Percentiles rank a stretch among this genome's conserved stretches.
Evolutionary conservation across 1,139 yeast species (phyloP).

Genomic region (Taiozyma onychis): DNA sequence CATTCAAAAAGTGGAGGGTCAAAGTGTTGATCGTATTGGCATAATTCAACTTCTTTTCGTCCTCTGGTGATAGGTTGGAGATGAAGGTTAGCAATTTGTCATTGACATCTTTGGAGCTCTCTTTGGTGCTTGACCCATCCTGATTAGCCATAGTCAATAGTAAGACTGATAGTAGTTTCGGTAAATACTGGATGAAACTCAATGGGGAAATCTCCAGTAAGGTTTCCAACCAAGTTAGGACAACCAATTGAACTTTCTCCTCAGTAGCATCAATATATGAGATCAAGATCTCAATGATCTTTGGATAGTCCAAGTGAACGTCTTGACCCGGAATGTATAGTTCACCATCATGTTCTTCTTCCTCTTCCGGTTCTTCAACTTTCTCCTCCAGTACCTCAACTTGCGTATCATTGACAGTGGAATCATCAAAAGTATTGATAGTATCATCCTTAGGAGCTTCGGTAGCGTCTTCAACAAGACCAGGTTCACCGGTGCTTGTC

Average conservation of each 20-base stretch:
- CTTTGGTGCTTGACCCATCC: constrained; percentile 38
- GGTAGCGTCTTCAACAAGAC: background rate
- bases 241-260: constrained; percentile 74
- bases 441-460: background rate
- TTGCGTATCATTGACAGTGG: constrained; percentile 5
- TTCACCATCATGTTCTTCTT: constrained; percentile 38
- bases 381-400: background rate
- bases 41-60: constrained; percentile 43
- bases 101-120: constrained; percentile 51
- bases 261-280: constrained; percentile 66
- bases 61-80: constrained; percentile 26
- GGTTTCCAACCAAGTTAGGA: constrained; percentile 78
- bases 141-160: constrained; percentile 53
- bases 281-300: constrained; percentile 72
- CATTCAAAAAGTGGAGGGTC: constrained; percentile 55
- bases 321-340: constrained; percentile 82
- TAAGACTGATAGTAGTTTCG: constrained; percentile 51
- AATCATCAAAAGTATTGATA: background rate
- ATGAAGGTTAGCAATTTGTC: constrained; percentile 43
- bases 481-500: background rate
- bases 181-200: constrained; percentile 62
- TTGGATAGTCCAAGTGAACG: constrained; percentile 73
- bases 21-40: constrained; percentile 54
- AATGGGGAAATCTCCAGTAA: constrained; percentile 71
- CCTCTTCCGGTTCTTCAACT: background rate